These are phyloP conservation scores for Aspergillus pseudoterreus DNA, from an alignment of 2,329 filamentous ascomycete genomes.

Conservation along the genomic window DNA sequence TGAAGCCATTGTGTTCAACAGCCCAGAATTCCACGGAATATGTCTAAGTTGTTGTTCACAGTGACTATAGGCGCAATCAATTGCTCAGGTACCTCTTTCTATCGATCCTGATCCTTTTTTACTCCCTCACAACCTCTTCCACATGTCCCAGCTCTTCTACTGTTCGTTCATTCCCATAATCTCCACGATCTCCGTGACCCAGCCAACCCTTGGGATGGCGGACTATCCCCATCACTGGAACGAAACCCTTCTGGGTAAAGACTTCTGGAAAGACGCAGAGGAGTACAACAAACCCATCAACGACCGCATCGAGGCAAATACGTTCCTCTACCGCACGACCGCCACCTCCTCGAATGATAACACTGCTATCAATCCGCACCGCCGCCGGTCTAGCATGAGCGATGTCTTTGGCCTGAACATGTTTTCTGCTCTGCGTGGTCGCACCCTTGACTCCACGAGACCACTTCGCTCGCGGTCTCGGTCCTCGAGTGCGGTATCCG, in stretches of 20 bases:
- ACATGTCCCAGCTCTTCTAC: background rate
- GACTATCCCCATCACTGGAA: slow-evolving; percentile 23
- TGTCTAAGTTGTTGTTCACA: too few species aligned
- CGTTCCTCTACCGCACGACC: background rate
- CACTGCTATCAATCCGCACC: background rate
- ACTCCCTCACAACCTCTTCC: background rate
- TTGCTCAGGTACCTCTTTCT: background rate
- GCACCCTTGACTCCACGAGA: slow-evolving; percentile 6
- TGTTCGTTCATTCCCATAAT: background rate
- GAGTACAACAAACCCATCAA: slow-evolving; percentile 13
- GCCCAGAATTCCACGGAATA: too few species aligned
- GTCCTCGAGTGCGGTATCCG: slow-evolving; percentile 8
- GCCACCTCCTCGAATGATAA: background rate
- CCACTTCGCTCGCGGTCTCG: slow-evolving; percentile 10
- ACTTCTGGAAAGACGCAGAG: slow-evolving; percentile 28
- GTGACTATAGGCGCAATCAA: background rate
- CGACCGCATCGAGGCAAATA: slow-evolving; percentile 15
- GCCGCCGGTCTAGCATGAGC: slow-evolving; percentile 26
- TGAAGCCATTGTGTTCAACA: too few species aligned
- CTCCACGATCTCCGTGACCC: background rate
- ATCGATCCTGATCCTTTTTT: background rate
- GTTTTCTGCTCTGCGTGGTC: background rate
- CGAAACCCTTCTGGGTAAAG: slow-evolving; percentile 22
- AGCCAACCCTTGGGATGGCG: slow-evolving; percentile 11
- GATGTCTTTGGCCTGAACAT: slow-evolving; percentile 14